Conservation (phyloP, 805 yeast genomes). For the Metschnikowia sp. region DNA sequence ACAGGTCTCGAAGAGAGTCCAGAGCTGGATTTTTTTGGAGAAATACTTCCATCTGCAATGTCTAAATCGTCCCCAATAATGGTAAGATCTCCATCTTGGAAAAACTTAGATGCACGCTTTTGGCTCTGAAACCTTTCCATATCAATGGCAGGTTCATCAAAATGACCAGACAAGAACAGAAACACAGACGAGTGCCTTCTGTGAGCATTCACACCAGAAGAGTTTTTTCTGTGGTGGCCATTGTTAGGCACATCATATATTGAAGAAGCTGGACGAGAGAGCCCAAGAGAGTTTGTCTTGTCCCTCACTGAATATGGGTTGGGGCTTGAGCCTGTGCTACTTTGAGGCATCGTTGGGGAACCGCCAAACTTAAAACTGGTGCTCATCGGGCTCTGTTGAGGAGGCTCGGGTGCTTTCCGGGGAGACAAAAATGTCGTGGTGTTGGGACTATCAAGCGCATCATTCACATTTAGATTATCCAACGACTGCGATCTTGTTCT, state of each 20-base stretch:
- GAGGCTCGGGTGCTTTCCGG: conserved; percentile 73
- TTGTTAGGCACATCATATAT: conserved; percentile 44
- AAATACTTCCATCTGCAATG: conserved; percentile 29
- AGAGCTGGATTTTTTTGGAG: conserved; percentile 39
- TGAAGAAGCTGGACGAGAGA: conserved; percentile 46
- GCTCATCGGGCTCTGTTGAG: conserved; percentile 35
- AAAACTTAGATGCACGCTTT: conserved; percentile 8
- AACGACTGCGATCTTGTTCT: conserved; percentile 51
- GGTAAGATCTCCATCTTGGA: conserved; percentile 11
- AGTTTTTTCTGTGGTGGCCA: conserved; percentile 27
- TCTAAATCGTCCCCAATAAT: conserved; percentile 23
- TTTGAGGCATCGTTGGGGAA: conserved; percentile 10
- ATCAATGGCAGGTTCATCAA: conserved; percentile 17
- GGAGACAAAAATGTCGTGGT: conserved; percentile 52
- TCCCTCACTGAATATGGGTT: conserved; percentile 23
- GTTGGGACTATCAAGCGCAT: conserved; percentile 9
- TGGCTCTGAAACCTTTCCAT: conserved; percentile 13
- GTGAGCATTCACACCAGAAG: conserved; percentile 37
- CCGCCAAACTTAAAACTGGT: conserved; percentile 33
- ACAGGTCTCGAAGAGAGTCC: conserved; percentile 22
- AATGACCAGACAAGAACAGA: conserved; percentile 42
- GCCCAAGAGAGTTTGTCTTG: conserved; percentile 10
- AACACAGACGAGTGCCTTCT: conserved; percentile 61
- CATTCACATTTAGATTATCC: conserved; percentile 31
- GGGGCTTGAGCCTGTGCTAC: conserved; percentile 4